Conservation (phyloP, 768 basidiomycete genomes). For the Psilocybe sp. region DNA sequence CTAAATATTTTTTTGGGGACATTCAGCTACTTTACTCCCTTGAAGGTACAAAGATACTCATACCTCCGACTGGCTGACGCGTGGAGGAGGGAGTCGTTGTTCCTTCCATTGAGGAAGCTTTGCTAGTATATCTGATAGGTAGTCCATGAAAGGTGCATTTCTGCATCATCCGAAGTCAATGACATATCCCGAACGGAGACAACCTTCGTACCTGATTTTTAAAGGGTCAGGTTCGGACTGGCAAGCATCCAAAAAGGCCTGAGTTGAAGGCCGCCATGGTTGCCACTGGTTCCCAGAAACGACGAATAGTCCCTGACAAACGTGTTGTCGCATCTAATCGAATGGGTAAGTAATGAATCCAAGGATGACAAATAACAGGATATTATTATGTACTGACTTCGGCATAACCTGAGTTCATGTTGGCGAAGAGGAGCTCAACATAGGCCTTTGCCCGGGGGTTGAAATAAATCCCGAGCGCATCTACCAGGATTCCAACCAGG, state of each 20-base stretch:
- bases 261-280: constrained; percentile 58
- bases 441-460: constrained; percentile 66
- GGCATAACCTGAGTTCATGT: constrained; percentile 79
- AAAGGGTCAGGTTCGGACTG: constrained; percentile 52
- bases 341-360: neutral
- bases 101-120: constrained; percentile 69
- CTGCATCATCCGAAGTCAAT: constrained; percentile 27
- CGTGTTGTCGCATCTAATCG: constrained; percentile 61
- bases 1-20: constrained; percentile 26
- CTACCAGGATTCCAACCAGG: constrained; percentile 63
- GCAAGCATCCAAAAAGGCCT: constrained; percentile 57
- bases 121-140: constrained; percentile 51
- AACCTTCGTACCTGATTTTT: constrained; percentile 44
- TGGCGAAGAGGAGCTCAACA: constrained; percentile 66
- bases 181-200: constrained; percentile 1
- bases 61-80: constrained; percentile 79
- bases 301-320: constrained; percentile 62
- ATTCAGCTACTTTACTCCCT: neutral
- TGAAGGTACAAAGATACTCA: neutral
- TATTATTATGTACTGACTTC: constrained; percentile 48
- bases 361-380: neutral
- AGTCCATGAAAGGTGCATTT: constrained; percentile 51
- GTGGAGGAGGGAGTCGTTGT: constrained; percentile 79
- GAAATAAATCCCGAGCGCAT: constrained; percentile 65
- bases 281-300: constrained; percentile 64